Percentiles rank a stretch among this genome's conserved stretches.
These are phyloP conservation scores for Leucaena leucocephala DNA, from an alignment of 306 rosid genomes.

Conservation along the genomic window DNA sequence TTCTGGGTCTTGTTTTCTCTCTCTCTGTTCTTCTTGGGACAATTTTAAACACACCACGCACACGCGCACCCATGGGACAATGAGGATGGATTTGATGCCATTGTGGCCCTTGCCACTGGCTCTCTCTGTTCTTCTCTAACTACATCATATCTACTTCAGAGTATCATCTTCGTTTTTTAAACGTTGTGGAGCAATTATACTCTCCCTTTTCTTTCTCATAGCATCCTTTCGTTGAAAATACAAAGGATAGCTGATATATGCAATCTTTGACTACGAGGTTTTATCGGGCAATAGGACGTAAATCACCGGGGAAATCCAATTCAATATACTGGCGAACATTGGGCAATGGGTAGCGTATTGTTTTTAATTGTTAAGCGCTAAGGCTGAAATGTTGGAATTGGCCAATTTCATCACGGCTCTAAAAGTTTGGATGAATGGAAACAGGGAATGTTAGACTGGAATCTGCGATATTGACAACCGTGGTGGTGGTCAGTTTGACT, in stretches of 20 bases:
- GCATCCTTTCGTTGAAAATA: neutral
- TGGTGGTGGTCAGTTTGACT: slow-evolving; percentile 72
- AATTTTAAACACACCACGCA: too few relatives aligned
- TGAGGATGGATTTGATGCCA: too few relatives aligned
- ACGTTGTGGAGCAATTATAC: neutral
- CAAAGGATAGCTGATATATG: neutral
- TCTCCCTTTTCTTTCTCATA: neutral
- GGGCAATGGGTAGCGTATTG: neutral
- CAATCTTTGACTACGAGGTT: neutral
- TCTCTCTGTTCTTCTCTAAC: neutral
- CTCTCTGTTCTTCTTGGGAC: neutral
- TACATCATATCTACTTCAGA: neutral
- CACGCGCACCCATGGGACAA: too few relatives aligned
- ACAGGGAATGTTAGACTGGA: slow-evolving; percentile 89
- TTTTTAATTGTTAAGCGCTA: neutral
- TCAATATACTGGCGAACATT: neutral
- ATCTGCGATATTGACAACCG: slow-evolving; percentile 69
- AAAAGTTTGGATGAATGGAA: slow-evolving; percentile 12
- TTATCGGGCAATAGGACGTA: neutral
- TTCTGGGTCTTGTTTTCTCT: neutral
- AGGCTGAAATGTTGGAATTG: neutral
- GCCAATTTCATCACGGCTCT: neutral
- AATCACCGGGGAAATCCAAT: neutral
- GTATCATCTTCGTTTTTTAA: neutral
- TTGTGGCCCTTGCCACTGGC: too few relatives aligned